Evolutionary conservation across 257 asterid species (phyloP), one percentile per base, ranked within the genome.

Genomic region (Buddleja alternifolia): DNA sequence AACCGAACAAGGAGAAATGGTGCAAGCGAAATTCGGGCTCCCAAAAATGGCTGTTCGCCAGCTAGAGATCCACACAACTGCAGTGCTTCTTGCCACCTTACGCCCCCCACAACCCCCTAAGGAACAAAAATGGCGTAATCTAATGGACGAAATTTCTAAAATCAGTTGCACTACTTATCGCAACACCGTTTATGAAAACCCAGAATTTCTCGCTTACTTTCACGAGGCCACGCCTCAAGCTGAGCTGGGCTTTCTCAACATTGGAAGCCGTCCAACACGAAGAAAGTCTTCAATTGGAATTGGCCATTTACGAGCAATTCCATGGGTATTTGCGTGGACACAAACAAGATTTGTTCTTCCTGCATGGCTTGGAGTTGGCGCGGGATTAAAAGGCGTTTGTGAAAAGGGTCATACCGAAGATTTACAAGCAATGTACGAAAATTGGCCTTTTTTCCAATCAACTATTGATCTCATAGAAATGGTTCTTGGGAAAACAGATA

Each of bases 1-100:
- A 51, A 93, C 97, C 0, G 99, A 93, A 66, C 99, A 93, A 82
- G 99, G 99, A 70, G 99, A 93, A 84, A 93, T 93, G 99, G 99
- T 93, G 76, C 99, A 93, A 71, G 99, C 99, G 11, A 93, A 93
- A 61, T 93, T 93, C 34, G 99, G 99, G 25, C 81, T 88, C 47
- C 97, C 99, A 48, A 92, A 90, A 61, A 89, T 87, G 74, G 96
- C 99, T n/a, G 85, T 90, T 56, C 88, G 97, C 17, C 99, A 93
- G 88, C 75, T 93, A 59, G 97, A 90, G 75, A 90, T 93, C 73
- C 90, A 90, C 84, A 90, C 99, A 4, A 88, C 97, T 7, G 97
- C 97, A 6, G 99, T 93, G 24, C 89, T 93, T 47, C 98, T 93
- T 0, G 92, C 98, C 29, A 93, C 97, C 61, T 70, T 93, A 55